These are phyloP conservation scores for Panellus pusillus DNA, from an alignment of 768 basidiomycete species.

Conservation along the genomic window DNA sequence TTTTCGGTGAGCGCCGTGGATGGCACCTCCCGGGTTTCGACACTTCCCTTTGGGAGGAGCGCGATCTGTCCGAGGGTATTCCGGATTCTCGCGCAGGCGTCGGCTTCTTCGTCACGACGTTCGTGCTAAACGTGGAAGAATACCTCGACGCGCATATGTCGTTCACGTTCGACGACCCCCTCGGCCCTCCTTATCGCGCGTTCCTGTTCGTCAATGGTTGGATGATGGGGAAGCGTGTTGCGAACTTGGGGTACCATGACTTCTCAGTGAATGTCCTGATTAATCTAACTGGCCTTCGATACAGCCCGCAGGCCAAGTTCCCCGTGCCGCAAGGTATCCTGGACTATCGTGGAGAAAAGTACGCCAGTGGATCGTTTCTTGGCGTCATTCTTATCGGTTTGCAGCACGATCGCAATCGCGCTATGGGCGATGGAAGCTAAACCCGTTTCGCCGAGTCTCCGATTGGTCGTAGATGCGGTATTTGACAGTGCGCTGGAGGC, in stretches of 20 bases:
- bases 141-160: conserved; percentile 68
- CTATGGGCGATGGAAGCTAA: conserved; percentile 65
- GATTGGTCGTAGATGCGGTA: conserved; percentile 53
- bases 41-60: conserved; percentile 56
- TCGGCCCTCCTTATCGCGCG: conserved; percentile 69
- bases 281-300: background rate
- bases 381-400: background rate
- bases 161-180: conserved; percentile 66
- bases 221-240: conserved; percentile 83
- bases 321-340: conserved; percentile 82
- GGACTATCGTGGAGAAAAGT: conserved; percentile 73
- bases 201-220: conserved; percentile 83
- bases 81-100: conserved; percentile 61
- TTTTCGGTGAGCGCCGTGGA: conserved; percentile 67
- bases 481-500: conserved; percentile 69
- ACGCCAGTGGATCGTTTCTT: conserved; percentile 20
- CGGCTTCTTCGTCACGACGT: conserved; percentile 80
- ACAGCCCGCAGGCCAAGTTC: conserved; percentile 75
- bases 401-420: conserved; percentile 61
- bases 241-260: conserved; percentile 55
- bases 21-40: conserved; percentile 78
- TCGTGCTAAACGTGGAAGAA: conserved; percentile 57
- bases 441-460: conserved; percentile 50
- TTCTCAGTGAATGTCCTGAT: too few species aligned
- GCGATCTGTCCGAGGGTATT: conserved; percentile 63